These are phyloP conservation scores for Stylonectria norvegica DNA, from an alignment of 2,329 filamentous ascomycete genomes.

Conservation along the genomic window DNA sequence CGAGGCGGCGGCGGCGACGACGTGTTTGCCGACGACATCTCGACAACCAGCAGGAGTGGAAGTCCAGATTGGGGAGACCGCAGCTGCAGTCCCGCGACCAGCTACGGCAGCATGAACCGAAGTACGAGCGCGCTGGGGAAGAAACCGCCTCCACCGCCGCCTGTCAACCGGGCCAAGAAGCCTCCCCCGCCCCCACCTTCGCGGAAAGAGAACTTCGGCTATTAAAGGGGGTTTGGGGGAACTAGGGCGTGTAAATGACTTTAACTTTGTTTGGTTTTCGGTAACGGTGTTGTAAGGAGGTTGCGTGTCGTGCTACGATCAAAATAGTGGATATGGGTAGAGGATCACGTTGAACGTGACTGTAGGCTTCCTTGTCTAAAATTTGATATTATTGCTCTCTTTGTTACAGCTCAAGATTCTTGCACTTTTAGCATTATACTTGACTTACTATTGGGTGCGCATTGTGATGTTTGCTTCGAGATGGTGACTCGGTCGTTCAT, in stretches of 20 bases:
- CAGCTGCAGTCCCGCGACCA: constrained; percentile 54
- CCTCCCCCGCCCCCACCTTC: constrained; percentile 36
- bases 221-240: constrained; percentile 11
- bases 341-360: constrained; percentile 20
- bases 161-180: constrained; percentile 45
- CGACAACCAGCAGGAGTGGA: constrained; percentile 47
- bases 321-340: constrained; percentile 1
- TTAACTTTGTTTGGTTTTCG: constrained; percentile 5
- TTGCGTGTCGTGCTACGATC: not conserved
- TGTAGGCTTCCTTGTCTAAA: constrained; percentile 9
- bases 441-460: too few relatives aligned
- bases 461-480: too few relatives aligned
- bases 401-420: not conserved
- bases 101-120: constrained; percentile 51
- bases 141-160: constrained; percentile 55
- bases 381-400: constrained; percentile 17
- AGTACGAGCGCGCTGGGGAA: constrained; percentile 41
- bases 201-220: constrained; percentile 29
- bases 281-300: constrained; percentile 3
- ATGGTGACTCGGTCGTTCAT: too few relatives aligned
- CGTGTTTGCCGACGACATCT: constrained; percentile 49
- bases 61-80: constrained; percentile 48
- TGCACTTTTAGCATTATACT: too few relatives aligned
- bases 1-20: constrained; percentile 36
- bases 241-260: constrained; percentile 2